Base-by-base conservation (phyloP, 495 filamentous ascomycete species). In the Margaritispora aquatica region DNA sequence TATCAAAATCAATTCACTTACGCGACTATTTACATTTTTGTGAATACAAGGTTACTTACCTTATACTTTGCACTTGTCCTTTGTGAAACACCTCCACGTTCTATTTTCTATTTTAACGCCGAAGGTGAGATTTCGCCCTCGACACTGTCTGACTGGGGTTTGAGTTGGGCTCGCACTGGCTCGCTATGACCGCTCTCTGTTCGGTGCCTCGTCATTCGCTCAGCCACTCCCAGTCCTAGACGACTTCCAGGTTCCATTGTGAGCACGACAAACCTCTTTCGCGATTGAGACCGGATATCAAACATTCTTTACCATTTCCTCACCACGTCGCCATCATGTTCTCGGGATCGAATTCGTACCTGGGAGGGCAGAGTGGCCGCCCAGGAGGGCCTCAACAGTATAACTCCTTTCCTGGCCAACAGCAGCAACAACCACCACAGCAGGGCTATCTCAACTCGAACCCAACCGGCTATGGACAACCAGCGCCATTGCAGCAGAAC, bases 311-410 rank as follows among this genome's bases (percentile, higher is more conserved):
- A n/a, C 17, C 38, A 44, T 44, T 8, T n/a, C 19, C 7, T 44
- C 17, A 17, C 15, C 38, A n/a, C 3, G 10, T 10, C 38, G 38
- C 38, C 4, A 64, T 54, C 75, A 96, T 96, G 92, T 96, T 86
- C 77, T 92, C 91, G 44, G 88, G 87, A 68, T 89, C 90, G 59
- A 92, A 86, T 77, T 86, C 89, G 51, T 96, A 85, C 70, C 77
- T 94, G 61, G 89, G 90, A 68, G 82, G 77, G 71, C 88, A 85
- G 72, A 86, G 75, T 74, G 77, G 82, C 70, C 90, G 88, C 61
- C 88, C 89, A 9, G 87, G 85, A 58, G 80, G 83, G 51, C 82
- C 78, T 63, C 84, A 83, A 72, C 68, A 73, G 66, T 53, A 73
- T 74, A 55, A 76, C 74, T 57, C 62, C 10, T 75, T 79, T 64